Evolutionary conservation across 1,139 yeast species (phyloP).

Genomic region (Blastobotrys buckinghamii): DNA sequence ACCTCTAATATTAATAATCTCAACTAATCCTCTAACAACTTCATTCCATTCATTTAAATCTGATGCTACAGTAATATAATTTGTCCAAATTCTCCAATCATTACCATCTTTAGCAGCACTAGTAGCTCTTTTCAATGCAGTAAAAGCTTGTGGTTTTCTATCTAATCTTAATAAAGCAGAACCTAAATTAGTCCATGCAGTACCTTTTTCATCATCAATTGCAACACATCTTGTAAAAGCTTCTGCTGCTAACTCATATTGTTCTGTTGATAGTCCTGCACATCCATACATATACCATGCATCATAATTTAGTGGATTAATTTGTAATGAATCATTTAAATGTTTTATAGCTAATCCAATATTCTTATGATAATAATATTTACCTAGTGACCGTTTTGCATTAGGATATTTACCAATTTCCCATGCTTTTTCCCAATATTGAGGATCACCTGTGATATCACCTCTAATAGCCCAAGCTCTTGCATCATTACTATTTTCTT

Average conservation of each 20-base stretch:
- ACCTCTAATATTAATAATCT: conserved; percentile 47
- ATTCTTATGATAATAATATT: conserved; percentile 57
- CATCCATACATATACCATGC: conserved; percentile 96
- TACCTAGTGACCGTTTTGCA: conserved; percentile 81
- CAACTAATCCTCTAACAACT: conserved; percentile 65
- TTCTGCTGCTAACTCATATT: conserved; percentile 77
- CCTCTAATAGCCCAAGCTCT: conserved; percentile 83
- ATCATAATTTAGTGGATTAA: conserved; percentile 70
- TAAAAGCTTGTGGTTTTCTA: conserved; percentile 70
- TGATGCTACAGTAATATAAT: conserved; percentile 75
- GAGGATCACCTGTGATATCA: conserved; percentile 73
- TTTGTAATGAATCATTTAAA: conserved; percentile 65
- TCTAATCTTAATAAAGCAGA: conserved; percentile 64
- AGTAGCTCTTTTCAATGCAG: conserved; percentile 74
- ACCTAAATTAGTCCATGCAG: conserved; percentile 93
- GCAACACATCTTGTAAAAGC: conserved; percentile 92
- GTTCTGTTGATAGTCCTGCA: conserved; percentile 68
- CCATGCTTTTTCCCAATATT: conserved; percentile 85
- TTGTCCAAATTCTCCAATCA: conserved; percentile 91
- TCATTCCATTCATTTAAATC: conserved; percentile 83
- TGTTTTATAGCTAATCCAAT: conserved; percentile 55
- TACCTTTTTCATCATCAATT: conserved; percentile 73
- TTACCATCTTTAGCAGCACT: conserved; percentile 54
- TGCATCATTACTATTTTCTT: conserved; percentile 67
- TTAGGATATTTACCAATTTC: conserved; percentile 71